Percentiles rank a stretch among this genome's conserved stretches.
phyloP scores from a whole-genome alignment of 202 grass and related monocot species.

The Saccharum hybrid region DNA sequence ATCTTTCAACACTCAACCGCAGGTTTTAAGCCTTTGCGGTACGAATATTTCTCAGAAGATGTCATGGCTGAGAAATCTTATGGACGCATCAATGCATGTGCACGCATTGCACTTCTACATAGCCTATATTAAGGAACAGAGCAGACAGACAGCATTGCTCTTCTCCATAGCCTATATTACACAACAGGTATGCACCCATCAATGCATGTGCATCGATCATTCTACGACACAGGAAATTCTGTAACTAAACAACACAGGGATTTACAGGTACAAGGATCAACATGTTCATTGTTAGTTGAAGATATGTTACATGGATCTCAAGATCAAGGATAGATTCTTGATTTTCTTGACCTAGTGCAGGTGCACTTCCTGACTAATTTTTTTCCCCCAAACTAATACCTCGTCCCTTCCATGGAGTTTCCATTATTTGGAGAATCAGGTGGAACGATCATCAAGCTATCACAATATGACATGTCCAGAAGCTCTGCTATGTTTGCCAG shows the following conservation, averaged over 20 bases:
- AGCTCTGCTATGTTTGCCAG: conserved; percentile 34
- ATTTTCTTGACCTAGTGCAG: background rate
- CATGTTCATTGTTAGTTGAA: no score
- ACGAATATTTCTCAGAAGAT: background rate
- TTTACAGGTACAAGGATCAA: background rate
- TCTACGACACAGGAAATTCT: background rate
- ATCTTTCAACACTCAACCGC: background rate
- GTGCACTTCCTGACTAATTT: background rate
- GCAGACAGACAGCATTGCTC: background rate
- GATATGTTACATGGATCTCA: background rate
- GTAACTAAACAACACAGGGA: background rate
- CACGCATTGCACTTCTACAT: background rate
- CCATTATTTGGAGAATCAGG: conserved; percentile 30
- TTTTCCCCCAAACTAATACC: background rate
- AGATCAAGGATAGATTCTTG: background rate
- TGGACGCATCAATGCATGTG: background rate
- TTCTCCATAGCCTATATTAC: background rate
- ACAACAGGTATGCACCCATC: background rate
- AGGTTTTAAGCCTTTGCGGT: background rate
- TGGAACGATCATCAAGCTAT: conserved; percentile 45
- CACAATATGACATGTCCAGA: conserved; percentile 50
- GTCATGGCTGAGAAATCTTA: background rate
- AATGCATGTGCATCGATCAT: background rate
- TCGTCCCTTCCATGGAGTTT: background rate
- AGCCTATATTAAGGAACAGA: background rate